A percentile compares a stretch with the other conserved stretches of the same genome.
Evolutionary conservation across 2,329 filamentous ascomycete genomes (phyloP).

Genomic region (Chaetomium globosum): DNA sequence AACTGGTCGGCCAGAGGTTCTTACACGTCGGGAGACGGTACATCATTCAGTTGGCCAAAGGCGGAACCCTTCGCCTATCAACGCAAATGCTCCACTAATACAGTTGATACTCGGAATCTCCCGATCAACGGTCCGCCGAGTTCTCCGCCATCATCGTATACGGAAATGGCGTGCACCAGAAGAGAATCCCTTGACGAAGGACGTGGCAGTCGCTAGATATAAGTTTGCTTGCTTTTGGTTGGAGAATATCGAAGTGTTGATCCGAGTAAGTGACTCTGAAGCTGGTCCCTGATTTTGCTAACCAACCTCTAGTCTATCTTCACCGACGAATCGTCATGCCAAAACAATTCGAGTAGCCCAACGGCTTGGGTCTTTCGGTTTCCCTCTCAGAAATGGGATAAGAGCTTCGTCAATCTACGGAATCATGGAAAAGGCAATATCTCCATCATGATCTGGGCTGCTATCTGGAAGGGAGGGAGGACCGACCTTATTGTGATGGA

Average conservation of each 20-base stretch:
- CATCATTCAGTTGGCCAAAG: neutral
- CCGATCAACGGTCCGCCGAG: neutral
- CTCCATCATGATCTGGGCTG: no score
- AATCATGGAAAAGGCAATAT: no score
- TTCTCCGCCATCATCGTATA: neutral
- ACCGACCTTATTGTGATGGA: no score
- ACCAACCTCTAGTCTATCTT: neutral
- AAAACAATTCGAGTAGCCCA: no score
- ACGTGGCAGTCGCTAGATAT: neutral
- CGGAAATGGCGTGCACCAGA: slow-evolving; percentile 14
- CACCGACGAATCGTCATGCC: neutral
- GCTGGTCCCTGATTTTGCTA: neutral
- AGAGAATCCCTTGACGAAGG: slow-evolving; percentile 16
- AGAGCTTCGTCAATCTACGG: no score
- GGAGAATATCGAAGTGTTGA: neutral
- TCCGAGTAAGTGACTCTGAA: neutral
- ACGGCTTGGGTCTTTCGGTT: no score
- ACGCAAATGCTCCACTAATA: neutral
- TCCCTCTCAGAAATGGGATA: no score
- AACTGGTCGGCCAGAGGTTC: slow-evolving; percentile 9
- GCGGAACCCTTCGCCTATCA: neutral
- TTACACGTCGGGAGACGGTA: slow-evolving; percentile 9
- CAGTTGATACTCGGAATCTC: neutral
- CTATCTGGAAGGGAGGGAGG: no score
- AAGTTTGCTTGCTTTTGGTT: slow-evolving; percentile 7